phyloP scores from a whole-genome alignment of 2,329 filamentous ascomycete genomes.

The Xylariaceae sp. region DNA sequence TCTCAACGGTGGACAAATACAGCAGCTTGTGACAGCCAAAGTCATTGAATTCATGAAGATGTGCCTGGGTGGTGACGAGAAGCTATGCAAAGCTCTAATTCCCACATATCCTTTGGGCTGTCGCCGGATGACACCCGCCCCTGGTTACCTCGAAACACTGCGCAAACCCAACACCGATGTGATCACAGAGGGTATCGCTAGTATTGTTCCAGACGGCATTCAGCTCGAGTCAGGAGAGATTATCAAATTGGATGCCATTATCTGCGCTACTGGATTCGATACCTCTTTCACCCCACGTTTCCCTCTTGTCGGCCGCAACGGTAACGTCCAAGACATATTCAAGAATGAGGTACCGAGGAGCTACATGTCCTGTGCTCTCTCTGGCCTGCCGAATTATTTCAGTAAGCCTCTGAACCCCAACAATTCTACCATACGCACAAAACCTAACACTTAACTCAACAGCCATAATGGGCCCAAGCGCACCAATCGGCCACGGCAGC shows the following conservation, averaged over 20 bases:
- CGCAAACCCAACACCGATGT: slow-evolving; percentile 47
- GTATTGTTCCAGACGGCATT: slow-evolving; percentile 47
- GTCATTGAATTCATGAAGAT: slow-evolving; percentile 47
- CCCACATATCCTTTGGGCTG: slow-evolving; percentile 49
- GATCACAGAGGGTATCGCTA: slow-evolving; percentile 43
- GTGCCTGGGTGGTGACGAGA: slow-evolving; percentile 46
- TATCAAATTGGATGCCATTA: slow-evolving; percentile 52
- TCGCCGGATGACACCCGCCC: slow-evolving; percentile 49
- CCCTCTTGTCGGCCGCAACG: slow-evolving; percentile 47
- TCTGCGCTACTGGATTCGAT: slow-evolving; percentile 59
- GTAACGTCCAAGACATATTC: slow-evolving; percentile 52
- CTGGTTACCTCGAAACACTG: slow-evolving; percentile 47
- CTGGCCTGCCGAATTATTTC: slow-evolving; percentile 55
- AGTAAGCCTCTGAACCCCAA: slow-evolving; percentile 35
- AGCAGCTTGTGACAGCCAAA: slow-evolving; percentile 41
- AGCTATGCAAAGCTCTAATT: slow-evolving; percentile 50
- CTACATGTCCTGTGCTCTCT: slow-evolving; percentile 54
- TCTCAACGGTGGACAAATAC: slow-evolving; percentile 39
- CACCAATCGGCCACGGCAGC: slow-evolving; percentile 49
- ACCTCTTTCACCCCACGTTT: slow-evolving; percentile 52
- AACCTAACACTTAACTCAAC: slow-evolving; percentile 2
- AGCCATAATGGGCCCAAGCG: slow-evolving; percentile 51
- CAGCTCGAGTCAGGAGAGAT: slow-evolving; percentile 46
- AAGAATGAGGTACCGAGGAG: slow-evolving; percentile 41
- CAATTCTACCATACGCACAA: neutral